Conservation (phyloP, 2,329 filamentous ascomycete genomes). For the Zasmidium angulare region DNA sequence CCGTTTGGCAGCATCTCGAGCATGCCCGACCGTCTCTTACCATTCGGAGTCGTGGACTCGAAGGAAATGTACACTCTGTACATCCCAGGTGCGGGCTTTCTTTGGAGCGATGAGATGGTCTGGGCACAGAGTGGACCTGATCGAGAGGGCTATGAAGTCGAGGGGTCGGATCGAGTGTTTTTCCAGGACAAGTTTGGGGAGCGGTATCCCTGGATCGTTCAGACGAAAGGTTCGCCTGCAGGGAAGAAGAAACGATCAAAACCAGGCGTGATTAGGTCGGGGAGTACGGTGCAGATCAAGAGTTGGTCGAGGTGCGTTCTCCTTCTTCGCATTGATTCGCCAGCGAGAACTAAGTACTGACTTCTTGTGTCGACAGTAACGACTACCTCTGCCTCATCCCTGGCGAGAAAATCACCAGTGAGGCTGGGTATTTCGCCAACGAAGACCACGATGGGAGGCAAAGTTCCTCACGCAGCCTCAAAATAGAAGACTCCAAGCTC, state of each 20-base stretch:
- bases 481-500: no score
- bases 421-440: neutral
- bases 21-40: neutral
- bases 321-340: no score
- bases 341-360: neutral
- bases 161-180: neutral
- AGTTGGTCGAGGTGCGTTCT: neutral
- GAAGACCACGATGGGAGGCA: neutral
- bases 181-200: neutral
- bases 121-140: neutral
- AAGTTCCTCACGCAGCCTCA: no score
- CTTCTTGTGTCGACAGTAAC: no score
- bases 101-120: constrained; percentile 1
- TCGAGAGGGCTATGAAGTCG: neutral
- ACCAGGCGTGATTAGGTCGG: neutral
- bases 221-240: neutral
- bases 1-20: neutral
- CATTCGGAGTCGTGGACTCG: neutral
- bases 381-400: neutral
- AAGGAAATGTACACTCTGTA: constrained; percentile 3
- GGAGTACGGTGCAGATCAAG: neutral
- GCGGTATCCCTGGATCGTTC: constrained; percentile 1
- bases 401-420: neutral
- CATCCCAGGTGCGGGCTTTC: constrained; percentile 2
- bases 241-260: neutral